phyloP scores from a whole-genome alignment of 176 grass and related monocot species.

The Phragmites australis region DNA sequence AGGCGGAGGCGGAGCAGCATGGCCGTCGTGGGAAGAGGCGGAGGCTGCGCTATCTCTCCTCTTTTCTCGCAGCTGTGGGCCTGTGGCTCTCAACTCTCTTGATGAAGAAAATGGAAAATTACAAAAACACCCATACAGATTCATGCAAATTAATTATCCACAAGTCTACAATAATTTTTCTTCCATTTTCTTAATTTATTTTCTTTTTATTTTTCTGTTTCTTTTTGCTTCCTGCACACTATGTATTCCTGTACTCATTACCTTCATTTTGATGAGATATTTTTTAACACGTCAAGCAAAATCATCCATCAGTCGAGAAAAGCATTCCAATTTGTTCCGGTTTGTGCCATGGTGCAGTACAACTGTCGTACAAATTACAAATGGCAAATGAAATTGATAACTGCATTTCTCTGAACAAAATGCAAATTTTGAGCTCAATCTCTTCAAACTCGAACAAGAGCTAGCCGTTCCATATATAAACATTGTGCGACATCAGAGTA shows the following conservation, averaged over 20 bases:
- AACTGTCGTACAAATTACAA: too few relatives aligned
- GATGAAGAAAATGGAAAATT: not conserved
- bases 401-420: not conserved
- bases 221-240: not conserved
- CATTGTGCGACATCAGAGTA: not conserved
- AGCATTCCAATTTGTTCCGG: too few relatives aligned
- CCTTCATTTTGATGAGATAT: too few relatives aligned
- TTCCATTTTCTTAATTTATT: not conserved
- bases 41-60: slow-evolving; percentile 12
- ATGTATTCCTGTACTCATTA: too few relatives aligned
- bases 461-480: not conserved
- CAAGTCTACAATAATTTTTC: not conserved
- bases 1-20: slow-evolving; percentile 71
- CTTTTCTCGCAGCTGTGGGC: not conserved
- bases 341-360: too few relatives aligned
- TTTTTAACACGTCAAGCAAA: too few relatives aligned
- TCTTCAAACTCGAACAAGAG: not conserved
- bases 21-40: not conserved
- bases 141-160: not conserved
- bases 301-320: too few relatives aligned
- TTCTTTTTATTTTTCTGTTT: not conserved
- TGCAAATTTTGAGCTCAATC: not conserved
- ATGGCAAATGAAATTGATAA: too few relatives aligned
- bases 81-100: slow-evolving; percentile 25
- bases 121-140: not conserved